A percentile compares a stretch with the other conserved stretches of the same genome.
These are phyloP conservation scores for Cercospora sp. DNA, from an alignment of 2,329 filamentous ascomycete species.

Conservation along the genomic window DNA sequence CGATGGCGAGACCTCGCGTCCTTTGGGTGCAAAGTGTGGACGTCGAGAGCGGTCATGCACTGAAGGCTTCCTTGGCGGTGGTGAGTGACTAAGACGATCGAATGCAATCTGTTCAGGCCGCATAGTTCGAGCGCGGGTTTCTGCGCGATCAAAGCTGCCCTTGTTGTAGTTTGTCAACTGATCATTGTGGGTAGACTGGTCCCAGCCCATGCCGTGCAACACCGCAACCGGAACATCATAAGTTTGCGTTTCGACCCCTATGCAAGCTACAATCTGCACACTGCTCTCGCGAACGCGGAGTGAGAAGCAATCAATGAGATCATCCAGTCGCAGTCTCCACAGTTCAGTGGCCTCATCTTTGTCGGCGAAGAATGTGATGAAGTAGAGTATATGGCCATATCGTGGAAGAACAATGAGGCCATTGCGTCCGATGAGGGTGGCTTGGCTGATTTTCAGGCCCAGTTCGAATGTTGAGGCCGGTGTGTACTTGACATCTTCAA, in stretches of 20 bases:
- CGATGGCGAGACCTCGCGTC: neutral
- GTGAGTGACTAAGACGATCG: conserved; percentile 9
- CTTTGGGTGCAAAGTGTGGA: neutral
- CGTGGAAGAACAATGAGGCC: conserved; percentile 30
- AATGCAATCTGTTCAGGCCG: conserved; percentile 15
- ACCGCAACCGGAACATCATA: conserved; percentile 26
- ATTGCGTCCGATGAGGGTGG: conserved; percentile 28
- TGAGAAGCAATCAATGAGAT: conserved; percentile 25
- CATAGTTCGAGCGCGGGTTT: neutral
- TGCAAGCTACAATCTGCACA: conserved; percentile 21
- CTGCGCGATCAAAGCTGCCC: neutral
- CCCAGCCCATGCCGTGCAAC: conserved; percentile 28
- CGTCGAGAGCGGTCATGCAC: neutral
- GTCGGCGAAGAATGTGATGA: conserved; percentile 28
- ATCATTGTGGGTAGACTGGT: conserved; percentile 1
- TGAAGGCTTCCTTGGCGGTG: neutral
- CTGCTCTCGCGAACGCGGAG: conserved; percentile 11
- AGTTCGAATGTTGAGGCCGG: conserved; percentile 18
- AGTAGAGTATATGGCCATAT: conserved; percentile 22
- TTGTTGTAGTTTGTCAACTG: neutral
- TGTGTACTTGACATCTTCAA: conserved; percentile 22
- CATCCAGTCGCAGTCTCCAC: conserved; percentile 25
- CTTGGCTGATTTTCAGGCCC: conserved; percentile 14
- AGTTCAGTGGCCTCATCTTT: conserved; percentile 22
- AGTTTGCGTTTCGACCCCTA: conserved; percentile 16